Evolutionary conservation across 305 asterid genomes (phyloP).

Genomic region (Fraxinus angustifolia): DNA sequence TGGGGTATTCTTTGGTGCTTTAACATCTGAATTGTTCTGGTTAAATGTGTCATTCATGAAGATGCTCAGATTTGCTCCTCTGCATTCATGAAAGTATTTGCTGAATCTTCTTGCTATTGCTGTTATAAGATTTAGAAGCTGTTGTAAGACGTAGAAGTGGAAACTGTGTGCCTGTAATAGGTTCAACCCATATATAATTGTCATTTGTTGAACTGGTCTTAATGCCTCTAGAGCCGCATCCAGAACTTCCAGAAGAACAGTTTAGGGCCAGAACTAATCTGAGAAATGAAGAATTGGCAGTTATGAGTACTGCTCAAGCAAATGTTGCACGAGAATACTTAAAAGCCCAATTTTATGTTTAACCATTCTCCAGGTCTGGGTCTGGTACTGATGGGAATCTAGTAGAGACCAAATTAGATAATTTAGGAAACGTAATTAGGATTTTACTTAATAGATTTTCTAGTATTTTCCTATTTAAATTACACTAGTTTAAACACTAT

Average conservation of each 20-base stretch:
- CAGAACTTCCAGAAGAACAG: not conserved
- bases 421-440: too few species aligned
- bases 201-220: not conserved
- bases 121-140: too few species aligned
- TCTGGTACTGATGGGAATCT: too few species aligned
- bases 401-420: too few species aligned
- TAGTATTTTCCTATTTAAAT: too few species aligned
- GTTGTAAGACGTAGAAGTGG: not conserved
- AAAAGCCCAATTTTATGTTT: not conserved
- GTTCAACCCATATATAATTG: not conserved
- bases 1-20: not conserved
- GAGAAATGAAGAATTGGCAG: not conserved
- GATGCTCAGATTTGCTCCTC: not conserved
- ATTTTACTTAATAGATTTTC: too few species aligned
- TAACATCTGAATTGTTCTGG: too few species aligned
- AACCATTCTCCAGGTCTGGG: not conserved
- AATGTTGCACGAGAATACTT: not conserved
- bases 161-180: not conserved
- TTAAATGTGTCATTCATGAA: not conserved
- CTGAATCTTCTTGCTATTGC: too few species aligned
- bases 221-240: not conserved
- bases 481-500: too few species aligned
- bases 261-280: not conserved
- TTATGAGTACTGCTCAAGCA: slow-evolving; percentile 26
- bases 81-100: not conserved